phyloP scores from a whole-genome alignment of 139 green algal genomes.

The Limnomonas spitsbergensis region DNA sequence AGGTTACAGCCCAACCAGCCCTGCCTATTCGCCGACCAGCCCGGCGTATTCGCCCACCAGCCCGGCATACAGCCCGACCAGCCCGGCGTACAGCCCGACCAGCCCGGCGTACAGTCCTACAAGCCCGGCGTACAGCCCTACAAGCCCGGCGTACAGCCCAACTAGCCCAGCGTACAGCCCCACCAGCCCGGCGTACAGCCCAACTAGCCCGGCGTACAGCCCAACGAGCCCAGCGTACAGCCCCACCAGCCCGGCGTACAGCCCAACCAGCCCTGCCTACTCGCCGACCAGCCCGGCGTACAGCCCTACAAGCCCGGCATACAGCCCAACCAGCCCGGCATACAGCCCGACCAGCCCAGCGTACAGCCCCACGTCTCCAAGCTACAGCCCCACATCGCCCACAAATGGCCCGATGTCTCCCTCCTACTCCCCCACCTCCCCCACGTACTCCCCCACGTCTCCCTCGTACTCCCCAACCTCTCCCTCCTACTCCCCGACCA shows the following conservation, averaged over 20 bases:
- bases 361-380: constrained; percentile 49
- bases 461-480: constrained; percentile 46
- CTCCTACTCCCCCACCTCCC: constrained; percentile 42
- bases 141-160: constrained; percentile 49
- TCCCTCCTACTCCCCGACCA: constrained; percentile 51
- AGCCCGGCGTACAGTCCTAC: constrained; percentile 60
- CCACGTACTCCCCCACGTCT: constrained; percentile 50
- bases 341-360: constrained; percentile 60
- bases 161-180: constrained; percentile 47
- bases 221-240: constrained; percentile 65
- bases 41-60: constrained; percentile 51
- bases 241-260: constrained; percentile 55
- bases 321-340: constrained; percentile 47
- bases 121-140: constrained; percentile 65
- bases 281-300: constrained; percentile 51
- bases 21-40: constrained; percentile 41
- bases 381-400: constrained; percentile 63
- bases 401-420: constrained; percentile 71
- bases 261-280: constrained; percentile 62
- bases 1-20: constrained; percentile 54
- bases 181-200: constrained; percentile 55
- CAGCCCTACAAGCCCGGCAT: constrained; percentile 49
- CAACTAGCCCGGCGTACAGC: constrained; percentile 59
- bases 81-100: constrained; percentile 57
- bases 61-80: constrained; percentile 63